phyloP scores from a whole-genome alignment of 148 eudicot genomes.

The Rhododendron kiyosumense region DNA sequence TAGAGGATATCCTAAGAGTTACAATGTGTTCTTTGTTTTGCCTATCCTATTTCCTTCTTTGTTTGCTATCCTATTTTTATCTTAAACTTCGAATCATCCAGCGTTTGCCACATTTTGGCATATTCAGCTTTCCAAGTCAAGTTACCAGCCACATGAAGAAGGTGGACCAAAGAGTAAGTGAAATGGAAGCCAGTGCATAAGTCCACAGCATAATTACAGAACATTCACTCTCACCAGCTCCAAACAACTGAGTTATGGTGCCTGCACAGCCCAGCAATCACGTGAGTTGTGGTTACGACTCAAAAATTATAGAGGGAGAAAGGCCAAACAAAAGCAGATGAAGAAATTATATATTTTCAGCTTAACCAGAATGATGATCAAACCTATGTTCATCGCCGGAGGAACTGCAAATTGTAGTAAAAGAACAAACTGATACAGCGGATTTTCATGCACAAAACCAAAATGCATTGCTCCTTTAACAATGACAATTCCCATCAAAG shows the following conservation, averaged over 20 bases:
- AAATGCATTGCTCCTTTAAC: constrained; percentile 46
- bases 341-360: neutral
- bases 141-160: constrained; percentile 30
- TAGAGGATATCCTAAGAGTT: neutral
- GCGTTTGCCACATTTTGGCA: neutral
- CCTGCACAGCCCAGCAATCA: constrained; percentile 17
- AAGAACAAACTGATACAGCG: constrained; percentile 66
- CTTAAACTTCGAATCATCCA: neutral
- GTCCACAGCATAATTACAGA: constrained; percentile 35
- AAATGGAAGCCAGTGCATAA: constrained; percentile 20
- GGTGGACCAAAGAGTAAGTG: constrained; percentile 30
- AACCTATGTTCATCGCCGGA: constrained; percentile 92
- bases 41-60: neutral
- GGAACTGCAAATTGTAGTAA: constrained; percentile 78
- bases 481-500: constrained; percentile 51
- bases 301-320: neutral
- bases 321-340: neutral
- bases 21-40: neutral
- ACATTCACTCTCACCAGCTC: constrained; percentile 31
- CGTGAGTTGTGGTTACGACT: neutral
- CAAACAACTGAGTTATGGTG: constrained; percentile 35
- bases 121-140: neutral
- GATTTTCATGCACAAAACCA: constrained; percentile 48
- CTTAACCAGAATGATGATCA: neutral
- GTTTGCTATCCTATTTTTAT: neutral